Evolutionary conservation across 1,284 basidiomycete species (phyloP).

Genomic region (Peniophora sp.): DNA sequence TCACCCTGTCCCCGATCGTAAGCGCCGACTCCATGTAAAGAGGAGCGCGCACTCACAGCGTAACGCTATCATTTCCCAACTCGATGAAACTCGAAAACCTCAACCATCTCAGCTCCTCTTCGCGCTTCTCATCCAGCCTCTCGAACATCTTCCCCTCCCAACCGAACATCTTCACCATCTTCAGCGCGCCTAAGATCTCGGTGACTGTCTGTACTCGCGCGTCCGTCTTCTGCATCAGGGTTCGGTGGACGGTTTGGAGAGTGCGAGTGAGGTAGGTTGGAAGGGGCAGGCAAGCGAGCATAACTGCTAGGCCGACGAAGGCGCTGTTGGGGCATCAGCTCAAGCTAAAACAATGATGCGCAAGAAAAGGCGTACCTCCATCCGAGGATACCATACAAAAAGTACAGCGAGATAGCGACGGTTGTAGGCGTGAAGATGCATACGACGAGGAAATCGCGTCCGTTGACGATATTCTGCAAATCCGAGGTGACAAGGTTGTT

Average conservation of each 20-base stretch:
- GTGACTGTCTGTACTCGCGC: conserved; percentile 40
- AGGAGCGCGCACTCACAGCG: conserved; percentile 36
- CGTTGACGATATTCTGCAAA: conserved; percentile 24
- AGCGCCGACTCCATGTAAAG: too few relatives aligned
- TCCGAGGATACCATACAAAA: background rate
- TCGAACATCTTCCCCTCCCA: conserved; percentile 43
- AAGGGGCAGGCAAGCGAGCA: conserved; percentile 46
- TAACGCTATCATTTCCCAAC: conserved; percentile 30
- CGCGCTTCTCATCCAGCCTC: conserved; percentile 37
- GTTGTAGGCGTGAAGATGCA: background rate
- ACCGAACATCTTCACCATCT: conserved; percentile 56
- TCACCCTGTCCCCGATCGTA: too few relatives aligned
- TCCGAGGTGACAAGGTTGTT: conserved; percentile 35
- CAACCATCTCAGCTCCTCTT: conserved; percentile 45
- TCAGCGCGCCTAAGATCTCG: conserved; percentile 36
- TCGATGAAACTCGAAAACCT: conserved; percentile 33
- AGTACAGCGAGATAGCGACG: conserved; percentile 2
- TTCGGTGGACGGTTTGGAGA: conserved; percentile 21
- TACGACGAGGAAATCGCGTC: conserved; percentile 22
- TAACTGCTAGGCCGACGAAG: conserved; percentile 43
- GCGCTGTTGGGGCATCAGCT: conserved; percentile 20
- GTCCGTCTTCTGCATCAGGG: conserved; percentile 33
- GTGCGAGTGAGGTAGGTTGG: conserved; percentile 27
- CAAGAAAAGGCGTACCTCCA: background rate
- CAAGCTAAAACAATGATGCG: too few relatives aligned